phyloP scores from a whole-genome alignment of 345 rosid genomes.

The Sonneratia caseolaris region DNA sequence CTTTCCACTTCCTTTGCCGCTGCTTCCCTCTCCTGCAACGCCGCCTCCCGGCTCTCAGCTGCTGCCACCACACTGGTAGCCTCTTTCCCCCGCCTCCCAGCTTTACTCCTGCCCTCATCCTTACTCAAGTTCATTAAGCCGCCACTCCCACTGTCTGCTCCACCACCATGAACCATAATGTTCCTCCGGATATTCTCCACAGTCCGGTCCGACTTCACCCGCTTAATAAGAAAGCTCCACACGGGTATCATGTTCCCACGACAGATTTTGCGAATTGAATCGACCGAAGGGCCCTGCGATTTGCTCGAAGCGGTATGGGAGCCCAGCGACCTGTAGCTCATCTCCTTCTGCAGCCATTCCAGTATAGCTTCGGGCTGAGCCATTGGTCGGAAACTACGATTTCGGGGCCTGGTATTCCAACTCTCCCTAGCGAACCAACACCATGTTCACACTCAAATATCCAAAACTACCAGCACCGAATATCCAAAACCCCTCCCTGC shows the following conservation, averaged over 20 bases:
- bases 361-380: constrained; percentile 66
- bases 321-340: constrained; percentile 73
- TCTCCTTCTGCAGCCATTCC: constrained; percentile 84
- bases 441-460: background rate
- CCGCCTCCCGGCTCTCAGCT: constrained; percentile 54
- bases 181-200: constrained; percentile 69
- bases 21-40: constrained; percentile 55
- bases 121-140: constrained; percentile 29
- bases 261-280: constrained; percentile 59
- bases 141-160: constrained; percentile 19
- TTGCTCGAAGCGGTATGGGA: constrained; percentile 47
- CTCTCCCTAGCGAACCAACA: background rate
- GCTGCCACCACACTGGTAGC: constrained; percentile 20
- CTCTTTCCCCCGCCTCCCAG: constrained; percentile 27
- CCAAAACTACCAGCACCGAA: background rate
- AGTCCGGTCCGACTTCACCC: constrained; percentile 81
- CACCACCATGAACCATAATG: constrained; percentile 63
- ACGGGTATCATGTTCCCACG: constrained; percentile 82
- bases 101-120: constrained; percentile 49
- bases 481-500: background rate
- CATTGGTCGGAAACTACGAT: background rate
- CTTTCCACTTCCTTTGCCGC: constrained; percentile 78
- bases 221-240: constrained; percentile 56
- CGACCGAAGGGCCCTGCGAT: constrained; percentile 53
- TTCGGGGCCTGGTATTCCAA: background rate